Evolutionary conservation across 345 rosid species (phyloP).

Genomic region (Isatis tinctoria): DNA sequence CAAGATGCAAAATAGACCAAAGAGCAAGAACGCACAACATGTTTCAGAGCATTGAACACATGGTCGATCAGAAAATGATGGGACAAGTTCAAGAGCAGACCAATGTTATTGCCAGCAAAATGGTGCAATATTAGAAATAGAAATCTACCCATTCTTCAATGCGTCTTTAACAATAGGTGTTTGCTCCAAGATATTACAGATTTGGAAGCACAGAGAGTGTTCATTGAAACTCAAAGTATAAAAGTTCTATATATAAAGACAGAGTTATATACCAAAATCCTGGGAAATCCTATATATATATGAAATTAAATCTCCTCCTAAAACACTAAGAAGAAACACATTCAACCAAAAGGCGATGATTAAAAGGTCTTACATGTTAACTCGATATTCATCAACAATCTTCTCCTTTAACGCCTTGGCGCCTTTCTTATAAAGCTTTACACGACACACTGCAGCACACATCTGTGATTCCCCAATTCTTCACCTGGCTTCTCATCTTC

Average conservation of each 20-base stretch:
- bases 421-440: slow-evolving; percentile 46
- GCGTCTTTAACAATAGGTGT: not conserved
- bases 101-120: not conserved
- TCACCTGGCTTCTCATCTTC: slow-evolving; percentile 45
- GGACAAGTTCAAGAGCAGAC: too few species aligned
- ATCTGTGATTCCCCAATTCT: slow-evolving; percentile 57
- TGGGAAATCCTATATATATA: slow-evolving; percentile 26
- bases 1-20: too few species aligned
- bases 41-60: too few species aligned
- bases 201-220: not conserved
- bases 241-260: not conserved
- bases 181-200: not conserved
- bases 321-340: not conserved
- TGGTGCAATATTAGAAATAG: not conserved
- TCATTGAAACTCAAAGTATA: not conserved
- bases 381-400: slow-evolving; percentile 81
- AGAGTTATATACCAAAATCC: slow-evolving; percentile 42
- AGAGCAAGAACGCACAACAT: too few species aligned
- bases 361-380: slow-evolving; percentile 55
- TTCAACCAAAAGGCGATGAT: not conserved
- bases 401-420: slow-evolving; percentile 73
- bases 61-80: too few species aligned
- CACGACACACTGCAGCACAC: slow-evolving; percentile 57
- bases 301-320: not conserved
- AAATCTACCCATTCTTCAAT: not conserved